A percentile compares a stretch with the other conserved stretches of the same genome.
Evolutionary conservation across 2,329 filamentous ascomycete species (phyloP).

Genomic region (Fusarium duplospermum): DNA sequence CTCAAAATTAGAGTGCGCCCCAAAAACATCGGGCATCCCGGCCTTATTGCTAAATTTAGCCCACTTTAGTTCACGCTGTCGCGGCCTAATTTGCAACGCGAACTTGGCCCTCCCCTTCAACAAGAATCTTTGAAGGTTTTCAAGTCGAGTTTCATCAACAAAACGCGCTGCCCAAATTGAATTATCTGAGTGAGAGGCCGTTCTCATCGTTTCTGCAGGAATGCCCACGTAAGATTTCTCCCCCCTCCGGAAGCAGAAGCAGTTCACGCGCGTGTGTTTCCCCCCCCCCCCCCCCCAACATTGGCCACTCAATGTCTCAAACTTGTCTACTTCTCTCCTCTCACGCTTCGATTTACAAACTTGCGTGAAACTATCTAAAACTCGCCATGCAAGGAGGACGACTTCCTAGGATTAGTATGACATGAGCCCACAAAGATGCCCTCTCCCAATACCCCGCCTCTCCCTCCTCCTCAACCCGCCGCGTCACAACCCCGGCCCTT

Average conservation of each 20-base stretch:
- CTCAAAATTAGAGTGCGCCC: constrained; percentile 25
- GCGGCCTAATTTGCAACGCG: constrained; percentile 43
- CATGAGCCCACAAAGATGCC: constrained; percentile 42
- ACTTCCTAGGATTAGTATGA: constrained; percentile 13
- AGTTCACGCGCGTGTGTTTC: background rate
- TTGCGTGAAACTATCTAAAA: constrained; percentile 25
- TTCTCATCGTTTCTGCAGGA: constrained; percentile 9
- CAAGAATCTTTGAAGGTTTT: background rate
- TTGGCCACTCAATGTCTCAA: constrained; percentile 34
- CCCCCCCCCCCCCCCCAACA: background rate
- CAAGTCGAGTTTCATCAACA: background rate
- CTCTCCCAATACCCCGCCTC: constrained; percentile 27
- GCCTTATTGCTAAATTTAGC: constrained; percentile 45
- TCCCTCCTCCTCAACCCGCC: constrained; percentile 28
- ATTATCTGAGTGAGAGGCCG: background rate
- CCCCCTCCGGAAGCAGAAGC: background rate
- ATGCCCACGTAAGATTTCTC: background rate
- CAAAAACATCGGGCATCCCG: constrained; percentile 12
- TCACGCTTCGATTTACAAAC: constrained; percentile 9
- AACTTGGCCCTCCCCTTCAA: constrained; percentile 5
- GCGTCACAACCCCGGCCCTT: constrained; percentile 24
- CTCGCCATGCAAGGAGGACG: background rate
- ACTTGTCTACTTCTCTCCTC: constrained; percentile 6
- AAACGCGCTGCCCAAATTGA: constrained; percentile 2
- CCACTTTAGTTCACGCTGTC: constrained; percentile 34